phyloP scores from a whole-genome alignment of 2,329 filamentous ascomycete genomes.

The Tricladium varicosporioides region DNA sequence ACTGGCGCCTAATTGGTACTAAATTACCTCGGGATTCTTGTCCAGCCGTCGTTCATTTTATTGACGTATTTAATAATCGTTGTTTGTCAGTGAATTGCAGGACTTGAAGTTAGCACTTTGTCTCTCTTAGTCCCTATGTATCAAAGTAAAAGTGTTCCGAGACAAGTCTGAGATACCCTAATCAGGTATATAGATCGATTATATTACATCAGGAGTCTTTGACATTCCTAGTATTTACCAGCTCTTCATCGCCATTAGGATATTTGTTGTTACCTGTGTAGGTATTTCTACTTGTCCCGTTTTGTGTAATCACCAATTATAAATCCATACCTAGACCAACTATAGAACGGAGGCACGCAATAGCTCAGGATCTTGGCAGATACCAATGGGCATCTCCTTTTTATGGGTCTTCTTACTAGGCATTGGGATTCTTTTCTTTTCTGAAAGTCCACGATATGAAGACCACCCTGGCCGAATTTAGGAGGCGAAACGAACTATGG shows the following conservation, averaged over 20 bases:
- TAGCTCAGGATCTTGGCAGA: conserved; percentile 53
- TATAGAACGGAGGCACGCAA: conserved; percentile 40
- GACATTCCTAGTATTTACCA: conserved; percentile 54
- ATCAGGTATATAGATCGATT: conserved; percentile 36
- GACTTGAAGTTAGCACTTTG: conserved; percentile 64
- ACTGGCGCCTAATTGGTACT: conserved; percentile 50
- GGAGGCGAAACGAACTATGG: conserved; percentile 45
- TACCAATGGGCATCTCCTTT: conserved; percentile 56
- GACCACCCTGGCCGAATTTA: conserved; percentile 48
- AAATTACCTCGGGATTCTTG: conserved; percentile 3
- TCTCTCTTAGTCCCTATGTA: conserved; percentile 66
- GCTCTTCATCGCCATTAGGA: conserved; percentile 69
- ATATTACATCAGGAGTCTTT: not conserved
- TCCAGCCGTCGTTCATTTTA: not conserved
- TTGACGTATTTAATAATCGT: conserved; percentile 34
- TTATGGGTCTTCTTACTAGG: conserved; percentile 50
- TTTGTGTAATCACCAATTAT: too few relatives aligned
- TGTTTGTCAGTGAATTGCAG: conserved; percentile 63
- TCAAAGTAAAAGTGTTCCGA: conserved; percentile 60
- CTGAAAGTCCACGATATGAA: conserved; percentile 56
- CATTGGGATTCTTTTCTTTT: conserved; percentile 49
- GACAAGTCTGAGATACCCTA: conserved; percentile 59
- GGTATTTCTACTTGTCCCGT: not conserved
- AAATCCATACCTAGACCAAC: conserved; percentile 39
- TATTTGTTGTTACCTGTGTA: conserved; percentile 50